These are phyloP conservation scores for Scleroderma bovista DNA, from an alignment of 768 basidiomycete species.

Conservation along the genomic window DNA sequence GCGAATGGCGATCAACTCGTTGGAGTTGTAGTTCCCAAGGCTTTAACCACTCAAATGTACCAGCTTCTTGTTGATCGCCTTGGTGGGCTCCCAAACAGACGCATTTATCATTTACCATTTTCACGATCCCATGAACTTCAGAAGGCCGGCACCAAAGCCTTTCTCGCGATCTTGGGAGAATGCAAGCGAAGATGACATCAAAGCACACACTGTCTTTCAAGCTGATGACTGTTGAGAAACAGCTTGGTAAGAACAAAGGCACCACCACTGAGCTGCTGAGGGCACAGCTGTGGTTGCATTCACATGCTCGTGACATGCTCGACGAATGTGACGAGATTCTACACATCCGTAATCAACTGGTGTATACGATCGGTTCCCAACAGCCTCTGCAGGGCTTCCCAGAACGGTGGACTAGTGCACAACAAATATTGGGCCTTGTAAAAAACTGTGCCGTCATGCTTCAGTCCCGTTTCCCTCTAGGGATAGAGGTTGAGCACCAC, in stretches of 20 bases:
- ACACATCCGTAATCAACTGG: slow-evolving; percentile 41
- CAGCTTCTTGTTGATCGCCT: slow-evolving; percentile 27
- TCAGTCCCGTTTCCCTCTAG: not conserved
- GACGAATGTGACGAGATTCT: slow-evolving; percentile 34
- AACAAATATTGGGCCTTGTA: slow-evolving; percentile 33
- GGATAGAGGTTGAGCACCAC: slow-evolving; percentile 2
- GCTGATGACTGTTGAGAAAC: slow-evolving; percentile 34
- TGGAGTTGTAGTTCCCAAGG: slow-evolving; percentile 30
- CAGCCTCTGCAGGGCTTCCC: slow-evolving; percentile 35
- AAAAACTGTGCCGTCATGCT: not conserved
- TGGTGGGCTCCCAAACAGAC: slow-evolving; percentile 29
- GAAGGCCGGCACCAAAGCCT: slow-evolving; percentile 15
- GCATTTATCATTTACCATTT: slow-evolving; percentile 29
- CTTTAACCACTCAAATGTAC: slow-evolving; percentile 28
- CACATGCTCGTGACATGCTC: slow-evolving; percentile 14
- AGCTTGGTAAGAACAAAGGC: slow-evolving; percentile 1
- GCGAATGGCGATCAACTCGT: slow-evolving; percentile 26
- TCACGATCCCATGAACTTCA: slow-evolving; percentile 17
- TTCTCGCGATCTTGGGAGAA: slow-evolving; percentile 9
- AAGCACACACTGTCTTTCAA: slow-evolving; percentile 47
- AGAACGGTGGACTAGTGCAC: slow-evolving; percentile 37
- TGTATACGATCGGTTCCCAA: slow-evolving; percentile 41
- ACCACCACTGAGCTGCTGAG: slow-evolving; percentile 15
- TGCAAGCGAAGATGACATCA: slow-evolving; percentile 38
- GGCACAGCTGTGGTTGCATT: slow-evolving; percentile 16